Base-by-base conservation (phyloP, 257 asterid genomes). In the Solanum etuberosum region DNA sequence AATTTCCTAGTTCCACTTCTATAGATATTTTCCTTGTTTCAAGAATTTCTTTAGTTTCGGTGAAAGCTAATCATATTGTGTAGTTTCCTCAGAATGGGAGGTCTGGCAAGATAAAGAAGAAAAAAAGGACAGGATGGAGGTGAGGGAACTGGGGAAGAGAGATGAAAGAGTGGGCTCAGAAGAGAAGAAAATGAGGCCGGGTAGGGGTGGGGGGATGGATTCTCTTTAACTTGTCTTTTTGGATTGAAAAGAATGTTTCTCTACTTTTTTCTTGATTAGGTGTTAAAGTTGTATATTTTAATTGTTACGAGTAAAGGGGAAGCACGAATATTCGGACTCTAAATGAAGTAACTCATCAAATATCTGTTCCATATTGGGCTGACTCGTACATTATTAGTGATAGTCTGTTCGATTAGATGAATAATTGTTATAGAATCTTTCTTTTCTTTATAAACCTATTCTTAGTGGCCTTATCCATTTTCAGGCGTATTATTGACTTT, bases 401-500 rank as follows among this genome's bases (percentile, higher is more conserved):
- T 68, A 27, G 23, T 42, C 37, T 85, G 70, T 31, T 42, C 1
- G 14, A 37, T 21, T 83, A 37, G 80, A 65, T 67, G 80, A 57
- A 78, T 42, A 43, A 25, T 78, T 25, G 25, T 42, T 42, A 25
- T 21, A 20, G 35, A 15, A 29, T 43, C 37, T 85, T 68, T 68
- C 87, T 70, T 85, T 70, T 84, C 78, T 84, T 84, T 61, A 85
- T 65, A 54, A 63, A 32, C 67, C 10, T 80, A 29, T 16, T 80
- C 18, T 48, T 48, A 80, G 85, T 46, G n/a, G 71, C 82, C 67
- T 77, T 72, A 34, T 35, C 68, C 29, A 34, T 59, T 88, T 73
- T 71, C 94, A 97, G 99, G 98, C 99, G 98, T 89, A 92, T 97
- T 88, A 97, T 97, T 90, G 99, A 95, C 95, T 97, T 97, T 77